A percentile compares a stretch with the other conserved stretches of the same genome.
Conservation (phyloP, 768 basidiomycete genomes). For the Leccinum barrowsii region DNA sequence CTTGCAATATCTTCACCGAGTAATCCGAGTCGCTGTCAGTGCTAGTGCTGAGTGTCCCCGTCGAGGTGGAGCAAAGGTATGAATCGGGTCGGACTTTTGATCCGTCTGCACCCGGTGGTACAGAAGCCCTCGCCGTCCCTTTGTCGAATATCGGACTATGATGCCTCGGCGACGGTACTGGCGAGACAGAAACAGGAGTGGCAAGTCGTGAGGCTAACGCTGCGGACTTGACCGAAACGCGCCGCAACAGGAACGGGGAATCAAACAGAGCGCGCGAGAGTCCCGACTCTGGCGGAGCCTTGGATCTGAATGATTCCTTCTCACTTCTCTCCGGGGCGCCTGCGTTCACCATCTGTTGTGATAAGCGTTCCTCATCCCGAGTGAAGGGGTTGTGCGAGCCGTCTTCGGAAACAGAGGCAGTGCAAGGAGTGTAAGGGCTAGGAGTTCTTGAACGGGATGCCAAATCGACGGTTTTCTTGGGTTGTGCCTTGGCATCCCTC, state of each 20-base stretch:
- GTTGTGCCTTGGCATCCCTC: neutral
- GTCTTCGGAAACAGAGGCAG: neutral
- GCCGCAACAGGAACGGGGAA: neutral
- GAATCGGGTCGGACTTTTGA: neutral
- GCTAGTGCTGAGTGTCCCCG: neutral
- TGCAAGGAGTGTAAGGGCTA: constrained; percentile 1
- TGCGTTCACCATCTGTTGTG: neutral
- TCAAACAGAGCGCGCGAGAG: neutral
- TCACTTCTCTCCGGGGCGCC: neutral
- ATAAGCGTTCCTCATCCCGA: neutral
- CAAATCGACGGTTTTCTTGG: neutral
- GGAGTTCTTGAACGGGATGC: constrained; percentile 1
- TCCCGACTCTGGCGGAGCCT: constrained; percentile 8
- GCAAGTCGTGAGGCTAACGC: constrained; percentile 10
- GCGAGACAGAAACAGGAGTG: neutral
- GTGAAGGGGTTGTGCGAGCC: neutral
- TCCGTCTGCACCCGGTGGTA: neutral
- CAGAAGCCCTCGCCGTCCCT: constrained; percentile 7
- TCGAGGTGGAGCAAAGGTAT: neutral
- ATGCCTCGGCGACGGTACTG: neutral
- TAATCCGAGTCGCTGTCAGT: constrained; percentile 4
- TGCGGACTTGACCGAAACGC: constrained; percentile 9
- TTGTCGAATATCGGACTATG: constrained; percentile 7
- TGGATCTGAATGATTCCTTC: constrained; percentile 5
- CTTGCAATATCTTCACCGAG: constrained; percentile 1